Percentiles rank a stretch among this genome's conserved stretches.
Evolutionary conservation across 225 moss, liverwort and hornwort genomes (phyloP).

Genomic region (Asterella californica): DNA sequence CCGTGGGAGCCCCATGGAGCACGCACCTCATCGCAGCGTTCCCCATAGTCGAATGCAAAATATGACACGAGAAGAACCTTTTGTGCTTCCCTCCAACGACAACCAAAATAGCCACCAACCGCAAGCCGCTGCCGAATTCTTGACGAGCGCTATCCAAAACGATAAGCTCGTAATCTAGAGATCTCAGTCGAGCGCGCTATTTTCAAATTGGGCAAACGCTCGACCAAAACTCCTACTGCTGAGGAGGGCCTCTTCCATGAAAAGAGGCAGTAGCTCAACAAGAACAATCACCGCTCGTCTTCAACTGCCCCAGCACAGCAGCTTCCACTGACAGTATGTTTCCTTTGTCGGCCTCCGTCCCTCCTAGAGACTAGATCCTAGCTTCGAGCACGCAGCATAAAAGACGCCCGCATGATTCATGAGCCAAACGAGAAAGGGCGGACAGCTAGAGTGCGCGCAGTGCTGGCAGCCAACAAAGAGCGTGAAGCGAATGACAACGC

Average conservation of each 20-base stretch:
- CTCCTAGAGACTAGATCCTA: not conserved
- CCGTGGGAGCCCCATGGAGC: constrained; percentile 25
- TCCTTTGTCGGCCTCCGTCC: not conserved
- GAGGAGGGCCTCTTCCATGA: not conserved
- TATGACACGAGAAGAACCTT: not conserved
- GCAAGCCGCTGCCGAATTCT: not conserved
- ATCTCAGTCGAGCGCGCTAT: not conserved
- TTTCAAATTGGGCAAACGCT: not conserved
- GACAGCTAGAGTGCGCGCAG: not conserved
- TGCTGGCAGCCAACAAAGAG: not conserved
- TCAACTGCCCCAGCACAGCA: not conserved
- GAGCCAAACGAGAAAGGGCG: not conserved
- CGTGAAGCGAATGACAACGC: not conserved
- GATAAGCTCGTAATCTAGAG: not conserved
- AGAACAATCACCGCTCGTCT: not conserved
- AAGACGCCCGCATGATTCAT: not conserved
- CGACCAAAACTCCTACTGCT: not conserved
- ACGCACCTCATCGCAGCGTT: constrained; percentile 18
- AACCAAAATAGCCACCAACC: not conserved
- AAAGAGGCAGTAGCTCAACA: not conserved
- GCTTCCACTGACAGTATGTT: not conserved
- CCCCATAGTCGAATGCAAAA: constrained; percentile 11
- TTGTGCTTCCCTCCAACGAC: not conserved
- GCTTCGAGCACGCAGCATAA: not conserved
- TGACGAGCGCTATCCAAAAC: not conserved